Base-by-base conservation (phyloP, 257 asterid genomes). In the Oldenlandia corymbosa region DNA sequence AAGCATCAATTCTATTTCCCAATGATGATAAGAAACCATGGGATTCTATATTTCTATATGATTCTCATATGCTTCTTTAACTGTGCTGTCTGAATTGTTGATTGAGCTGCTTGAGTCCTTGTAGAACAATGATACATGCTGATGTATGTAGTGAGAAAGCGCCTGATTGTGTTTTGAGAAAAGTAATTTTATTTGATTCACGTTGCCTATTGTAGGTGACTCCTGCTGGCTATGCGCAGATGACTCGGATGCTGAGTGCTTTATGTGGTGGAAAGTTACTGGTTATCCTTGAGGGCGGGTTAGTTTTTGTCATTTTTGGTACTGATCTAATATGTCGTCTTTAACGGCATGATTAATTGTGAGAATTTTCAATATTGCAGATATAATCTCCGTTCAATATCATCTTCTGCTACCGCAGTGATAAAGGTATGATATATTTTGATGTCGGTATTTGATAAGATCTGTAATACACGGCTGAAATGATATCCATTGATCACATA, bases 241-340 rank as follows among this genome's bases (percentile, higher is more conserved):
- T 92, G 99, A 87, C 97, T 50, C 81, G 82, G 53, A 89, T 89
- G 94, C 73, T 90, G 72, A 71, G 70, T 80, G 76, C 80, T 47
- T 67, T 92, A 26, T 82, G 95, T 58, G 84, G 83, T 77, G 95
- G 99, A 81, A 92, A 89, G 82, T 78, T 92, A 73, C 85, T 92
- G 71, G 97, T 89, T 70, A 86, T 92, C 69, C 96, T 92, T 55
- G 99, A 89, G 88, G 99, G 97, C 73, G 99, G 97, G 99, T 92
- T 43, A 56, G 94, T 86, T 69, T 68, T 72, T 71, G 30, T 63
- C 32, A 28, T n/a, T 27, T 61, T 69, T 65, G 21, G 73, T 7
- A 28, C 67, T 49, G 27, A 49, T 31, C 61, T 68, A 57, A 53
- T 46, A 10, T 14, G n/a, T 34, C 18, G 4, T 65, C 30, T 46